phyloP scores from a whole-genome alignment of 2,329 filamentous ascomycete genomes.

The Colletotrichum chlorophyti region DNA sequence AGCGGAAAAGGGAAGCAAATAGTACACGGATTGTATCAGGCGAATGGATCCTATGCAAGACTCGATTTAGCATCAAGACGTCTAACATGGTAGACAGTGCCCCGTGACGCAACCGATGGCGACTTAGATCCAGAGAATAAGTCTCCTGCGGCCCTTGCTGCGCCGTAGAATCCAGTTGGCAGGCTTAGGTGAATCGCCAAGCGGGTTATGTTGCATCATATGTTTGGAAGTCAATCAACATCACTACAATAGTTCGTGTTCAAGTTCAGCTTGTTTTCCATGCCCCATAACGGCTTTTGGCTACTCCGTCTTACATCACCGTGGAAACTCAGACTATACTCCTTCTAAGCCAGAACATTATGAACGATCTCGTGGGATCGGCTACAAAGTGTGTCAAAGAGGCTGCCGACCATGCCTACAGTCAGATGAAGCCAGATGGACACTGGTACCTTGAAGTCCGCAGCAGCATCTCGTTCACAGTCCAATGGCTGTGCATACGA shows the following conservation, averaged over 20 bases:
- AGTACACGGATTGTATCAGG: too few species aligned
- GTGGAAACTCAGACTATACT: constrained; percentile 1
- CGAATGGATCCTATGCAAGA: neutral
- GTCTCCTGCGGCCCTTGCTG: constrained; percentile 1
- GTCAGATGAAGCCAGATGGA: constrained; percentile 9
- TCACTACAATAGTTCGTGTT: neutral
- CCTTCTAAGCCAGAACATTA: neutral
- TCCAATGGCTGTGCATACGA: constrained; percentile 6
- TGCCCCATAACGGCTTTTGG: neutral
- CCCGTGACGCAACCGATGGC: neutral
- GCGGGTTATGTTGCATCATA: too few species aligned
- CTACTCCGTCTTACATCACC: neutral
- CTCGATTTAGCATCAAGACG: neutral
- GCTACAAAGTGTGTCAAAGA: neutral
- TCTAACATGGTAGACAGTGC: neutral
- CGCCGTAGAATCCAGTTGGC: too few species aligned
- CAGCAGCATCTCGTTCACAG: constrained; percentile 10
- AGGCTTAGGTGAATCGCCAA: too few species aligned
- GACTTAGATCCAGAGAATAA: neutral
- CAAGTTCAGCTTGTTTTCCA: neutral
- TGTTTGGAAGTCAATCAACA: neutral
- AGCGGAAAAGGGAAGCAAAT: too few species aligned
- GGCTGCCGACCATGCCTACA: constrained; percentile 8
- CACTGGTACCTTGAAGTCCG: constrained; percentile 14
- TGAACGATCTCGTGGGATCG: neutral